Base-by-base conservation (phyloP, 1,284 basidiomycete genomes). In the Leccinum fuscescens region DNA sequence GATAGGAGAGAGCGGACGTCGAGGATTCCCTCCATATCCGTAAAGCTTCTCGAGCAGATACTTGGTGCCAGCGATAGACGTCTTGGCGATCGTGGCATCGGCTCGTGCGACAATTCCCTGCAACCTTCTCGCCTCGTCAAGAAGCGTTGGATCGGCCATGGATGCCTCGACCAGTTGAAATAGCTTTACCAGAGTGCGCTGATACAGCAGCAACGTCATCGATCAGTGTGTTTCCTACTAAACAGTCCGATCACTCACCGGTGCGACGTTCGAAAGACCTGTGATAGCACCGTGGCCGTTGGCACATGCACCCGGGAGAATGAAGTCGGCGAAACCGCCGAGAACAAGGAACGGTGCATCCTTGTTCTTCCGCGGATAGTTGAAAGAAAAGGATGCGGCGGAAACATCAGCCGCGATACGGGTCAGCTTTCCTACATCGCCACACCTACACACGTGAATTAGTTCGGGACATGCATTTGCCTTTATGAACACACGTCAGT, bases 341-440 rank as follows among this genome's bases (percentile, higher is more conserved):
- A 93, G 79, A 44, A 92, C 89, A 61, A 92, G 76, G 78, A 95
- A 95, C 3, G 86, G 84, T 2, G 82, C 82, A 42, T 80, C 74
- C 22, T 79, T 68, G 68, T 85, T 83, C 73, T 84, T 87, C 68
- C 90, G 87, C 29, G 91, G 89, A 74, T 87, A 79, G 37, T 76
- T 69, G 42, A 79, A 72, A 35, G 76, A 67, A 75, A 93, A 93
- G 3, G 78, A 75, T 3, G 82, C 69, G n/a, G 80, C 76, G 17
- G 87, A 82, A 6, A 93, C 85, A 4, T 81, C 80, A 33, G 85
- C 86, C 50, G 88, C 86, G 65, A 96, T 89, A 60, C 94, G 84
- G 24, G 90, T 92, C 66, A 95, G 82, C 77, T 96, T 96, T 58
- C 94, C 94, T 62, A 96, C 90, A 65, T 90, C 91, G 48, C 92